Evolutionary conservation across 305 asterid genomes (phyloP).

Genomic region (Fraxinus angustifolia): DNA sequence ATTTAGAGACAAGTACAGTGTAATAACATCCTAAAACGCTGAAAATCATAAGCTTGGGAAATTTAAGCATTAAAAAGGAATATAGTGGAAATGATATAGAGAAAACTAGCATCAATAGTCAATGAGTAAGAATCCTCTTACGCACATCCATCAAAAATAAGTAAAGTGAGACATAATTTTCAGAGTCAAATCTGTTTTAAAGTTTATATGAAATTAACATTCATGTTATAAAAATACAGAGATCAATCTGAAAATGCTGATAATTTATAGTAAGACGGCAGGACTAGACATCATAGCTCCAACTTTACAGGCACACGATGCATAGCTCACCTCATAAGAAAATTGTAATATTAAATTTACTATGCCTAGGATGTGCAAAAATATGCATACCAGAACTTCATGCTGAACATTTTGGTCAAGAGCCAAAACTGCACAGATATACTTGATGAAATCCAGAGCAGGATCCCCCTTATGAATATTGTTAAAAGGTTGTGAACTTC

Average conservation of each 20-base stretch:
- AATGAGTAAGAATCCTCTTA: slow-evolving; percentile 1
- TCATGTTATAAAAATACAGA: not conserved
- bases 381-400: slow-evolving; percentile 78
- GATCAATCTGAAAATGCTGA: not conserved
- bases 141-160: not conserved
- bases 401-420: slow-evolving; percentile 93
- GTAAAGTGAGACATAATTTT: not conserved
- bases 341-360: slow-evolving; percentile 5
- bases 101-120: slow-evolving; percentile 1
- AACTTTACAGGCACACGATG: slow-evolving; percentile 17
- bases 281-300: slow-evolving; percentile 6
- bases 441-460: slow-evolving; percentile 86
- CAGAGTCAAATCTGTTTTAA: not conserved
- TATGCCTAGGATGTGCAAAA: slow-evolving; percentile 13
- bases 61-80: not conserved
- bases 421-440: slow-evolving; percentile 86
- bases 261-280: not conserved
- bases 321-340: slow-evolving; percentile 15
- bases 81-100: not conserved
- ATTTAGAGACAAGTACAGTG: not conserved
- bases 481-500: slow-evolving; percentile 38
- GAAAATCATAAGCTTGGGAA: not conserved
- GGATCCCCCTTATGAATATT: slow-evolving; percentile 57
- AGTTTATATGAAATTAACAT: not conserved
- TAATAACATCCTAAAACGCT: not conserved